phyloP scores from a whole-genome alignment of 2,329 filamentous ascomycete genomes.

The Penicillium polonicum region DNA sequence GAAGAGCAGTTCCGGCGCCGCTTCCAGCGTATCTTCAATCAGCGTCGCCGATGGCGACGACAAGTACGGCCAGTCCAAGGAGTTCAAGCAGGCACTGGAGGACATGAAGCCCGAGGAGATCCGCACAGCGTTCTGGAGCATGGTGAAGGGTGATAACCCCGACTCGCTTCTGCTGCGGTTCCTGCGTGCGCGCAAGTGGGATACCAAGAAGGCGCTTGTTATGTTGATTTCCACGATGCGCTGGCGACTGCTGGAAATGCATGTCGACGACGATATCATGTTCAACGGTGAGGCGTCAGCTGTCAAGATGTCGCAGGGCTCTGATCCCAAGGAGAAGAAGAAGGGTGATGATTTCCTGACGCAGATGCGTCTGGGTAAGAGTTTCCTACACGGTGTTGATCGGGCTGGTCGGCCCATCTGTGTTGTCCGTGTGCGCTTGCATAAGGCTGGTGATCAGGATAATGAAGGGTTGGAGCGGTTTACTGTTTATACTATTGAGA shows the following conservation, averaged over 20 bases:
- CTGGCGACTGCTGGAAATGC: conserved; percentile 80
- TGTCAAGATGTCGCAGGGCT: conserved; percentile 58
- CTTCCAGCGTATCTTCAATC: conserved; percentile 37
- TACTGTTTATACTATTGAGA: conserved; percentile 93
- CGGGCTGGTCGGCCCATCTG: conserved; percentile 83
- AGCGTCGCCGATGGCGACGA: conserved; percentile 64
- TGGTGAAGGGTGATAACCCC: conserved; percentile 94
- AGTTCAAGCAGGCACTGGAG: conserved; percentile 78
- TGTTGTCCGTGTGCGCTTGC: conserved; percentile 76
- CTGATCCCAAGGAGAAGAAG: conserved; percentile 63
- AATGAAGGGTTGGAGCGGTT: conserved; percentile 81
- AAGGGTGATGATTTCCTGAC: conserved; percentile 73
- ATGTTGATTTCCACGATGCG: conserved; percentile 95
- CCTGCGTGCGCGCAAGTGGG: conserved; percentile 89
- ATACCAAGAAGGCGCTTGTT: conserved; percentile 84
- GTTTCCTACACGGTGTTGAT: conserved; percentile 84
- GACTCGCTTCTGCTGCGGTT: conserved; percentile 82
- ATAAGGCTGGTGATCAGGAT: conserved; percentile 77
- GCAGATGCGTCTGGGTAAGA: conserved; percentile 88
- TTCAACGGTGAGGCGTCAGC: conserved; percentile 69
- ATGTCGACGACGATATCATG: conserved; percentile 88
- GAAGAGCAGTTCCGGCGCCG: conserved; percentile 34
- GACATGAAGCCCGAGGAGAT: conserved; percentile 75
- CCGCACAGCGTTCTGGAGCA: conserved; percentile 79
- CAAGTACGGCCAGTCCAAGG: conserved; percentile 87